Conservation (phyloP, 2,329 filamentous ascomycete species). For the Lithohypha guttulata region DNA sequence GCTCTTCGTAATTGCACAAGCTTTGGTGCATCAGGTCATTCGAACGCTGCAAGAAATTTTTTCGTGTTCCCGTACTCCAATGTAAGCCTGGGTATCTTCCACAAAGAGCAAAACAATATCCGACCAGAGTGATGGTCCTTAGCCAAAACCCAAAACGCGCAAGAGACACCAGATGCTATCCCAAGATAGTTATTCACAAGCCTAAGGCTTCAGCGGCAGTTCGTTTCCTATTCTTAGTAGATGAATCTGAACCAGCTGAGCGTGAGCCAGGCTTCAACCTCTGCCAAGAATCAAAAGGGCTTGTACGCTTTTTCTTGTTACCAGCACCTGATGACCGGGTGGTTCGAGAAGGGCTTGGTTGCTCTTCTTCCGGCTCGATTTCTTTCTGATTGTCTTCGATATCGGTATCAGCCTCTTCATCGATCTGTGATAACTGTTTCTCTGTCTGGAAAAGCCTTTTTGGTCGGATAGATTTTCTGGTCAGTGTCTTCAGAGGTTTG, state of each 20-base stretch:
- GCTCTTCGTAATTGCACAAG: too few species aligned
- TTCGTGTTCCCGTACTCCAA: too few species aligned
- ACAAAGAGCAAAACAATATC: too few species aligned
- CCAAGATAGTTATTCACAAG: background rate
- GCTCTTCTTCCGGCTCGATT: background rate
- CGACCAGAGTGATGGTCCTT: background rate
- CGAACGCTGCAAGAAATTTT: too few species aligned
- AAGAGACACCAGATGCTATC: background rate
- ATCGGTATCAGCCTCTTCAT: constrained; percentile 46
- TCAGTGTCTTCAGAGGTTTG: constrained; percentile 38
- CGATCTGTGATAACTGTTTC: constrained; percentile 32
- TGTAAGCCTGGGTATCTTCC: too few species aligned
- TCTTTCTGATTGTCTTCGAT: constrained; percentile 33
- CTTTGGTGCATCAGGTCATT: too few species aligned
- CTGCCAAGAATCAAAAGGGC: constrained; percentile 22
- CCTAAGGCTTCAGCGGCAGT: constrained; percentile 13
- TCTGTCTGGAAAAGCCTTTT: constrained; percentile 48
- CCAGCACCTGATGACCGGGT: constrained; percentile 9
- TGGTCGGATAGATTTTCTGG: constrained; percentile 48
- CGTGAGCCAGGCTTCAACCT: constrained; percentile 16
- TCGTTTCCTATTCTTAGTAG: constrained; percentile 16
- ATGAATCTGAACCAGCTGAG: constrained; percentile 5
- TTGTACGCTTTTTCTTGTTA: constrained; percentile 11
- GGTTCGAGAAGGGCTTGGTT: constrained; percentile 7
- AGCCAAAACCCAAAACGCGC: background rate